These are phyloP conservation scores for Malus hybrid DNA, from an alignment of 331 rosid species.

Conservation along the genomic window DNA sequence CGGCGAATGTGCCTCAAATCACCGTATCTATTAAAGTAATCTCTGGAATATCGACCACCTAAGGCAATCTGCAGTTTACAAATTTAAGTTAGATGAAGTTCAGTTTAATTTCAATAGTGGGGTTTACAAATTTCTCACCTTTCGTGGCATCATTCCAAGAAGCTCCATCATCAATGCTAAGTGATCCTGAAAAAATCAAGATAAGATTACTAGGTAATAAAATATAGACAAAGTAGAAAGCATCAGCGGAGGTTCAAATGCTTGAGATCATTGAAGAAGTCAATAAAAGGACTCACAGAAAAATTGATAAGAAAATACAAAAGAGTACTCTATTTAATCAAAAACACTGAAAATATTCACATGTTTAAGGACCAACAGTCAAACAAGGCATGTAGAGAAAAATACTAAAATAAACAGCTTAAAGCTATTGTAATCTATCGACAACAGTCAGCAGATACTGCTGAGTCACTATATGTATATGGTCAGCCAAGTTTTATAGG, in stretches of 20 bases:
- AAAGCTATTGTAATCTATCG: not conserved
- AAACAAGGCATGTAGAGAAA: not conserved
- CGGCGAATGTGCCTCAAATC: slow-evolving; percentile 87
- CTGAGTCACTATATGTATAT: not conserved
- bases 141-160: slow-evolving; percentile 94
- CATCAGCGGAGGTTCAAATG: not conserved
- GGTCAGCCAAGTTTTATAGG: not conserved
- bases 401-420: not conserved
- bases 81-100: slow-evolving; percentile 12
- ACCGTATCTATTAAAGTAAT: slow-evolving; percentile 83
- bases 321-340: not conserved
- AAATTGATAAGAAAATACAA: not conserved
- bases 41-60: slow-evolving; percentile 92
- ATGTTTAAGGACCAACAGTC: not conserved
- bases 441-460: not conserved
- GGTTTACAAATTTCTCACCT: slow-evolving; percentile 39
- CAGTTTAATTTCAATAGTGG: not conserved
- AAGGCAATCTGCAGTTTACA: slow-evolving; percentile 62
- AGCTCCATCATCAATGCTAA: slow-evolving; percentile 98
- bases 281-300: too few relatives aligned
- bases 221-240: not conserved
- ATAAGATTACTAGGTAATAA: not conserved
- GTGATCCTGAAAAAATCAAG: slow-evolving; percentile 57
- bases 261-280: not conserved
- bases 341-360: not conserved